A percentile compares a stretch with the other conserved stretches of the same genome.
These are phyloP conservation scores for Psidium guajava DNA, from an alignment of 345 rosid genomes.

Conservation along the genomic window DNA sequence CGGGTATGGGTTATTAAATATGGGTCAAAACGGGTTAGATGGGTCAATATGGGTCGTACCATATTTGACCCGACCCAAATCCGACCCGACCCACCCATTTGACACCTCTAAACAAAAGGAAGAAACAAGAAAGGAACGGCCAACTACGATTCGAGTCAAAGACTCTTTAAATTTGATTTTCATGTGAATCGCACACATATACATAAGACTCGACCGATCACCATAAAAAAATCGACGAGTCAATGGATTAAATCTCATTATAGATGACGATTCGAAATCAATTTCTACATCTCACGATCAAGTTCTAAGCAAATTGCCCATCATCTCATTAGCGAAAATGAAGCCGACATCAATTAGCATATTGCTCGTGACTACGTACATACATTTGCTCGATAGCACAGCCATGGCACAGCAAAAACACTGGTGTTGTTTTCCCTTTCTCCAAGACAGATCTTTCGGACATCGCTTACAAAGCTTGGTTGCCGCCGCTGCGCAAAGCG, in stretches of 20 bases:
- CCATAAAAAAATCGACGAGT: not conserved
- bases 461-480: not conserved
- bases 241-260: not conserved
- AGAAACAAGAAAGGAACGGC: not conserved
- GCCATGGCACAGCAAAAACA: not conserved
- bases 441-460: too few species aligned
- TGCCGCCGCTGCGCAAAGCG: not conserved
- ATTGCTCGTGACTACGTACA: not conserved
- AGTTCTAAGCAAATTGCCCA: not conserved
- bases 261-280: not conserved
- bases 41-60: too few species aligned
- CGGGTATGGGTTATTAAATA: too few species aligned
- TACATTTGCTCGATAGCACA: too few species aligned
- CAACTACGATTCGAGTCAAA: not conserved
- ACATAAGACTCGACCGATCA: not conserved
- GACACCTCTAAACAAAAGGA: not conserved
- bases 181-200: rapidly evolving
- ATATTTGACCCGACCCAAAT: too few species aligned
- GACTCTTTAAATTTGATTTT: not conserved
- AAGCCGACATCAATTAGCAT: not conserved
- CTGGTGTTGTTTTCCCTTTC: not conserved
- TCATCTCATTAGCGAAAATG: not conserved
- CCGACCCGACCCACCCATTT: too few species aligned
- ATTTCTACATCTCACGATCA: not conserved
- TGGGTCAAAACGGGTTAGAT: too few species aligned